Base-by-base conservation (phyloP, 108 stramenopile species). In the Hondaea fermentalgiana region DNA sequence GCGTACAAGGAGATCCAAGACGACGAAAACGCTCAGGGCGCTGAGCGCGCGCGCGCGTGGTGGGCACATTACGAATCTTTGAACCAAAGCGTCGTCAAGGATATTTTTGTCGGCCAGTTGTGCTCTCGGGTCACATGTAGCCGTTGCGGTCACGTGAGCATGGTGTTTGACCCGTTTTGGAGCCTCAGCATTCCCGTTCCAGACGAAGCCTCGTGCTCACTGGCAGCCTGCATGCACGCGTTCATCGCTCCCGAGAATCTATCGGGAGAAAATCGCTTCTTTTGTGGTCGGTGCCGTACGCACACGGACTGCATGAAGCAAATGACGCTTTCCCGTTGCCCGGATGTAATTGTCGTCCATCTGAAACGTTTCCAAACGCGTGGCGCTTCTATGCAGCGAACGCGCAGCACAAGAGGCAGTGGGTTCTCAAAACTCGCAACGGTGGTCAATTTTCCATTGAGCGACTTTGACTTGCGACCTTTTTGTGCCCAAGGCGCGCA, bases 1-100 rank as follows among this genome's bases (percentile, higher is more conserved):
- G 1, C 8, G 19, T 98, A 98, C 92, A 87, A 96, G 44, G 95
- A 97, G 87, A 95, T 96, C 72, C 94, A 96, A 0, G 97, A 98
- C 87, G 92, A 94, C 72, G 93, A 95, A n/a, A 87, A 92, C 59
- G 94, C 95, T 83, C 87, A 92, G 4, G 96, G 98, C 89, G 94
- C 92, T 55, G 88, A 92, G 35, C 96, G 98, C 0, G 97, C 99
- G 5, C 89, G 92, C 12, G 97, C 96, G 88, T 97, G 96, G 29
- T 99, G 99, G 99, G 87, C 89, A 90, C 96, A 91, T 72, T 19
- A 88, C 49, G 57, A 25, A 5, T 49, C n/a, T 44, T 14, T n/a
- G 17, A 72, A 72, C 57, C 53, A 29, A 90, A 92, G 91, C 87
- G 42, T 72, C 44, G 72, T 93, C 58, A 89, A 72, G 25, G 87